Conservation (phyloP, 169 alveolate genomes). For the Cryptosporidium parvum region DNA sequence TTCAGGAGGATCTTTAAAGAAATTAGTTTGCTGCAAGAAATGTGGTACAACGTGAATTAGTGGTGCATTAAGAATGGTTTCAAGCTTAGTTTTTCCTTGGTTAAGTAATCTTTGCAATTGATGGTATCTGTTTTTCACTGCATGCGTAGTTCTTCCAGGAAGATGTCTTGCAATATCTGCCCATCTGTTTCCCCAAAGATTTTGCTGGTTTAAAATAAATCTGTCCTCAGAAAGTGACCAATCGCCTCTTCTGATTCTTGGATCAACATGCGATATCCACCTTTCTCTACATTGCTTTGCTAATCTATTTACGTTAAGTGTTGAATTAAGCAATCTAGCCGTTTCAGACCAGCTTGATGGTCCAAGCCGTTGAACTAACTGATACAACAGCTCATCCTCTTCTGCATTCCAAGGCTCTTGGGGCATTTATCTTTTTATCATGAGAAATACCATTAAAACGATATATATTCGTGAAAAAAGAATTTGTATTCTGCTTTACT, state of each 20-base stretch:
- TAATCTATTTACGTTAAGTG: conserved; percentile 78
- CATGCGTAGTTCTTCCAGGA: conserved; percentile 88
- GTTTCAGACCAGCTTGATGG: conserved; percentile 87
- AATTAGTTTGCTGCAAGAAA: conserved; percentile 42
- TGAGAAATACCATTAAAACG: conserved; percentile 40
- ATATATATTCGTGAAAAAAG: neutral
- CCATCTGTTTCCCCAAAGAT: conserved; percentile 86
- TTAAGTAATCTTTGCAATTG: conserved; percentile 62
- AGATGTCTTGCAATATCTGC: conserved; percentile 83
- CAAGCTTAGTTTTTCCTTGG: conserved; percentile 74
- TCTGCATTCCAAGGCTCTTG: conserved; percentile 78
- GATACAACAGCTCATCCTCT: conserved; percentile 85
- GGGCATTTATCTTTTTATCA: conserved; percentile 73
- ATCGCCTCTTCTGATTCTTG: conserved; percentile 83
- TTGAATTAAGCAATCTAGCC: conserved; percentile 85
- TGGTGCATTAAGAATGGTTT: conserved; percentile 69
- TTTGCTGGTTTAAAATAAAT: conserved; percentile 80
- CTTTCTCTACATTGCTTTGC: conserved; percentile 90
- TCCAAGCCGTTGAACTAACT: conserved; percentile 84
- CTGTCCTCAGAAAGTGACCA: conserved; percentile 86
- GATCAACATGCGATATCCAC: conserved; percentile 88
- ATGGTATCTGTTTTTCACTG: conserved; percentile 84
- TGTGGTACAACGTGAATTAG: conserved; percentile 65
- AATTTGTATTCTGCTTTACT: conserved; percentile 3
- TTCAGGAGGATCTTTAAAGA: conserved; percentile 19